Percentiles rank a stretch among this genome's conserved stretches.
phyloP scores from a whole-genome alignment of 1,139 yeast species.

The Saccharomyces hybrid region DNA sequence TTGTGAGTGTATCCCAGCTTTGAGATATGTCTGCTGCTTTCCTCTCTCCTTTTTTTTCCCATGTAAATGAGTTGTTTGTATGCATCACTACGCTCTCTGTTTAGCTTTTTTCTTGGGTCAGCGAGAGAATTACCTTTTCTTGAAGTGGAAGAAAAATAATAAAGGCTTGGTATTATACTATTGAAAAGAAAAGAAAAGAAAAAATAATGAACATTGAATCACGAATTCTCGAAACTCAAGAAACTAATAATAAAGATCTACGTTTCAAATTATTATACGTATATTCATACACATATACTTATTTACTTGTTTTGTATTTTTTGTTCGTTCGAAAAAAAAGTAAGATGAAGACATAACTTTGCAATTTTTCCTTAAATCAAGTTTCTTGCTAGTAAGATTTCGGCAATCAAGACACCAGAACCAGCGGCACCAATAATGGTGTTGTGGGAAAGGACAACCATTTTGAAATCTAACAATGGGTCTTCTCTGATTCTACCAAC shows the following conservation, averaged over 20 bases:
- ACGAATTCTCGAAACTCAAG: neutral
- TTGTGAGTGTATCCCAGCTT: neutral
- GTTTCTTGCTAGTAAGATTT: conserved; percentile 69
- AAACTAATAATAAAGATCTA: neutral
- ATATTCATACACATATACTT: neutral
- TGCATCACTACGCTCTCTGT: neutral
- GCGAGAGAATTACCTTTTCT: neutral
- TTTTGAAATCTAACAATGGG: conserved; percentile 86
- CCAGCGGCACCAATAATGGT: conserved; percentile 99
- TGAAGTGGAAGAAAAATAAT: neutral
- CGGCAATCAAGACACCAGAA: conserved; percentile 96
- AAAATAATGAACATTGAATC: neutral
- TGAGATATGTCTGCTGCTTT: neutral
- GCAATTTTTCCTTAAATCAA: conserved; percentile 45
- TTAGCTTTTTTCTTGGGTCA: neutral
- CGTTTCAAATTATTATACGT: neutral
- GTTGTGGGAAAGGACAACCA: conserved; percentile 94
- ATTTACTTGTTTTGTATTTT: neutral
- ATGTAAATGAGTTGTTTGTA: neutral
- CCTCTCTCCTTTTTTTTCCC: neutral
- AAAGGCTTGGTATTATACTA: neutral
- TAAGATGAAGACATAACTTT: neutral
- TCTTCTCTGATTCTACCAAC: conserved; percentile 94
- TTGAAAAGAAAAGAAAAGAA: neutral
- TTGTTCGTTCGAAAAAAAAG: neutral